phyloP scores from a whole-genome alignment of 331 rosid genomes.

The Cydonia oblonga region DNA sequence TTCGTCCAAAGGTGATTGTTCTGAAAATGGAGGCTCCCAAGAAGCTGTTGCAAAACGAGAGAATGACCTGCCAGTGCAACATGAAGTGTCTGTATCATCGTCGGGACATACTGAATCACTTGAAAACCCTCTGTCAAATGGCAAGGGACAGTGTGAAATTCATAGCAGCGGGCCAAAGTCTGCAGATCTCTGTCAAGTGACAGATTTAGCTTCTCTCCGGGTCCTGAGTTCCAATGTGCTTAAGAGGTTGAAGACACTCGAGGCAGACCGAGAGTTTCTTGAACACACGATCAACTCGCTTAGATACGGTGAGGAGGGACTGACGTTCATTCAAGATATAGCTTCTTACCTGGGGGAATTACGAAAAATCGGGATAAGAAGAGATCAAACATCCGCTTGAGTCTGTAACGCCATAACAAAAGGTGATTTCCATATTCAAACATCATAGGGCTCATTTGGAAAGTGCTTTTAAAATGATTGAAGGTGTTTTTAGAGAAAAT shows the following conservation, averaged over 20 bases:
- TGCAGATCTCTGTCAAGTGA: not conserved
- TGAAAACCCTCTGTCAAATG: slow-evolving; percentile 15
- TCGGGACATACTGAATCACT: slow-evolving; percentile 11
- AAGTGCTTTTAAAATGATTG: too few species aligned
- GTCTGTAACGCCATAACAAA: not conserved
- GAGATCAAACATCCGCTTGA: slow-evolving; percentile 15
- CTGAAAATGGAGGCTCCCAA: slow-evolving; percentile 19
- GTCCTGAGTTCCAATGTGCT: slow-evolving; percentile 27
- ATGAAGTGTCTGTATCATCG: slow-evolving; percentile 18
- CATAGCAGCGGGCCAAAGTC: slow-evolving; percentile 8
- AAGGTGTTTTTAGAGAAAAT: too few species aligned
- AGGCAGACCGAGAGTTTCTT: slow-evolving; percentile 53
- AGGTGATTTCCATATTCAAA: too few species aligned
- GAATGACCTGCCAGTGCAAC: slow-evolving; percentile 16
- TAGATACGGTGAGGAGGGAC: slow-evolving; percentile 52
- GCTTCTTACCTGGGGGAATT: slow-evolving; percentile 58
- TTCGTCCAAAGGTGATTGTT: slow-evolving; percentile 16
- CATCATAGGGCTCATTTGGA: too few species aligned
- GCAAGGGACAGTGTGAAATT: slow-evolving; percentile 22
- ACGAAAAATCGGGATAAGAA: slow-evolving; percentile 36
- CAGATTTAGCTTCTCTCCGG: slow-evolving; percentile 30
- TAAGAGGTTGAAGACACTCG: slow-evolving; percentile 56
- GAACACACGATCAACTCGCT: slow-evolving; percentile 44
- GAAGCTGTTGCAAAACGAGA: too few species aligned
- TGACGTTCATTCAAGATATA: slow-evolving; percentile 54